Conservation (phyloP, 345 rosid species). For the Boechera divaricarpa region DNA sequence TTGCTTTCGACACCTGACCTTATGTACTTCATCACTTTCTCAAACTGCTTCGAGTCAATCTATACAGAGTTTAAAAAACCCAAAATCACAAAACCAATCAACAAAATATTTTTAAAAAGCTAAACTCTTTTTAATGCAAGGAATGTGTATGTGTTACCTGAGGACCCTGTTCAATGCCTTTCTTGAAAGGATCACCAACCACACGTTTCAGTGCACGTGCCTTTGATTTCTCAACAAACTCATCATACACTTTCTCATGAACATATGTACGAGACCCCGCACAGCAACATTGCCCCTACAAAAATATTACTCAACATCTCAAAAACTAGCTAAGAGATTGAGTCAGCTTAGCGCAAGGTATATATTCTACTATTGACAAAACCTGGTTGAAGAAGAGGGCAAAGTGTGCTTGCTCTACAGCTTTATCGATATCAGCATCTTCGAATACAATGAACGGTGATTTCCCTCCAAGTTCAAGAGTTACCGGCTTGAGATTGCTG, state of each 20-base stretch:
- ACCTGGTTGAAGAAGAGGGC: slow-evolving; percentile 98
- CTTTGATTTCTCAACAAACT: slow-evolving; percentile 85
- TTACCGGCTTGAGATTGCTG: slow-evolving; percentile 96
- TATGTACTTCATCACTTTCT: slow-evolving; percentile 81
- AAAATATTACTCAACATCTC: slow-evolving; percentile 2
- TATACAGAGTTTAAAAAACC: slow-evolving; percentile 31
- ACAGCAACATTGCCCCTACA: slow-evolving; percentile 96
- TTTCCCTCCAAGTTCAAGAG: slow-evolving; percentile 96
- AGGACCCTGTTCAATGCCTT: slow-evolving; percentile 93
- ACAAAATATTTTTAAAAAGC: background rate
- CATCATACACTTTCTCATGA: slow-evolving; percentile 82
- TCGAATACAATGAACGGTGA: slow-evolving; percentile 91
- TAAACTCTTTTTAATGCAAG: background rate
- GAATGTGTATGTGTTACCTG: slow-evolving; percentile 56
- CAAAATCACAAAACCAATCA: slow-evolving; percentile 10
- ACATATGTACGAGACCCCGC: slow-evolving; percentile 97
- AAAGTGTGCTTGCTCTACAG: slow-evolving; percentile 92
- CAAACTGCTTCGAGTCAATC: slow-evolving; percentile 78
- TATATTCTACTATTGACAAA: background rate
- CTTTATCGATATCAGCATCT: slow-evolving; percentile 86
- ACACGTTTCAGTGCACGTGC: slow-evolving; percentile 76
- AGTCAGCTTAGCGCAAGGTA: background rate
- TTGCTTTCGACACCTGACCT: slow-evolving; percentile 72
- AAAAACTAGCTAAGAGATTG: background rate
- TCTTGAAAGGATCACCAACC: slow-evolving; percentile 94